Base-by-base conservation (phyloP, 208 protist species). In the Acanthamoeba culbertsoni region DNA sequence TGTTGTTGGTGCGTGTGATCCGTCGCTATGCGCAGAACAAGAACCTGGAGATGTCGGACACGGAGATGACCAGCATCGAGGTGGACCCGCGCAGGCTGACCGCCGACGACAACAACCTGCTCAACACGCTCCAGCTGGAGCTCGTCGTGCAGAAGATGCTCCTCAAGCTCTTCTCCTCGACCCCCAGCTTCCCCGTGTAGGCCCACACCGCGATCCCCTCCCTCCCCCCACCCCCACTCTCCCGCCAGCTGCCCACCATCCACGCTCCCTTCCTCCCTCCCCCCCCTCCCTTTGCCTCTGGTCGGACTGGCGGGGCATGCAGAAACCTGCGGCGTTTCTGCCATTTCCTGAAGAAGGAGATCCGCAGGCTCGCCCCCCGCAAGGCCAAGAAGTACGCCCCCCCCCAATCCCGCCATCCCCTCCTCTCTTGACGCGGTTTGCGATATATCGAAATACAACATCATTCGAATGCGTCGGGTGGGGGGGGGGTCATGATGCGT, bases 91-190 rank as follows among this genome's bases (percentile, higher is more conserved):
- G 75, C 5, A 18, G 48, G 20, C n/a, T 86, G 48, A 59, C 48
- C 23, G 43, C 20, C 8, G 75, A 86, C 45, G 75, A 86, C 75
- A 57, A 86, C 43, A n/a, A 48, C 33, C 75, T 86, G 16, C 75
- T 86, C 33, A 86, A 86, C 75, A 59, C 75, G 20, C 42, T 86
- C 6, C 75, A 86, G 33, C 48, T 86, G 18, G 75, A 57, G 48
- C 75, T 86, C n/a, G 75, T 86, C 7, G 75, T 48, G 14, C 75
- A 86, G 75, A 86, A 86, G 75, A 86, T 86, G 33, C 75, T 86
- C 33, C 35, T 86, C 48, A 57, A 48, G 48, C 42, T 86, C 75
- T 86, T 86, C 48, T 57, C 42, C 42, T 55, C 75, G 5, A 42
- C 33, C 6, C 14, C 42, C 42, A 59, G 14, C 33, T 86, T 86